Conservation (phyloP, 1,139 yeast genomes). For the Candida pseudoviswanathii region DNA sequence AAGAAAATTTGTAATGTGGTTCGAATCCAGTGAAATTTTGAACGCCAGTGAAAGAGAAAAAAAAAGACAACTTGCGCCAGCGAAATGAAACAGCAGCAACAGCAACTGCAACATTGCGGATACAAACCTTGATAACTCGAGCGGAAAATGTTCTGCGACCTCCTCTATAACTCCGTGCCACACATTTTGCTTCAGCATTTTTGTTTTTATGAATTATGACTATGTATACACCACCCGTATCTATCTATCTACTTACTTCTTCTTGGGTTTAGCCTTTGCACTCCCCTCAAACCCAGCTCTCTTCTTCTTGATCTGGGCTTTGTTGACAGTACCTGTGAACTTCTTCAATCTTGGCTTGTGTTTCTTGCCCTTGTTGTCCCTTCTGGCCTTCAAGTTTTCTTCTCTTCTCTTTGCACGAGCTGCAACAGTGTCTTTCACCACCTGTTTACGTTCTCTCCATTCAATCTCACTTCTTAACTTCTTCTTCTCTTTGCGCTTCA, state of each 20-base stretch:
- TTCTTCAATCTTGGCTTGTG: constrained; percentile 70
- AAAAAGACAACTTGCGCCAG: not conserved
- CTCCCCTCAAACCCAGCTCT: constrained; percentile 64
- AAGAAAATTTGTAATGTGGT: not conserved
- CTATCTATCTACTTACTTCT: constrained; percentile 9
- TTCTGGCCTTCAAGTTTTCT: constrained; percentile 80
- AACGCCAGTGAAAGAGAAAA: not conserved
- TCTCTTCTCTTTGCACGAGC: constrained; percentile 84
- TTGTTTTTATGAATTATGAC: too few species aligned
- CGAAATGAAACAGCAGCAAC: not conserved
- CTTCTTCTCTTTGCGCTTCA: constrained; percentile 77
- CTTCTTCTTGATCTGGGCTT: constrained; percentile 34
- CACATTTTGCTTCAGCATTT: not conserved
- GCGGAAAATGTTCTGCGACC: not conserved
- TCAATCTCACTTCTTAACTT: constrained; percentile 82
- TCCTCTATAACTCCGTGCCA: not conserved
- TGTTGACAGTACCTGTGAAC: constrained; percentile 58
- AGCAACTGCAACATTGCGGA: not conserved
- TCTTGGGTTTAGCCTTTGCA: constrained; percentile 40
- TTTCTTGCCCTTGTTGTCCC: constrained; percentile 77
- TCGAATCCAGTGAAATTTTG: not conserved
- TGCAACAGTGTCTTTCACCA: constrained; percentile 72
- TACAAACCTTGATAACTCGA: too few species aligned
- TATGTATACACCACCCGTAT: too few species aligned
- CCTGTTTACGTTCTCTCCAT: constrained; percentile 84